phyloP scores from a whole-genome alignment of 2,329 filamentous ascomycete species.

The Alternaria sp. region DNA sequence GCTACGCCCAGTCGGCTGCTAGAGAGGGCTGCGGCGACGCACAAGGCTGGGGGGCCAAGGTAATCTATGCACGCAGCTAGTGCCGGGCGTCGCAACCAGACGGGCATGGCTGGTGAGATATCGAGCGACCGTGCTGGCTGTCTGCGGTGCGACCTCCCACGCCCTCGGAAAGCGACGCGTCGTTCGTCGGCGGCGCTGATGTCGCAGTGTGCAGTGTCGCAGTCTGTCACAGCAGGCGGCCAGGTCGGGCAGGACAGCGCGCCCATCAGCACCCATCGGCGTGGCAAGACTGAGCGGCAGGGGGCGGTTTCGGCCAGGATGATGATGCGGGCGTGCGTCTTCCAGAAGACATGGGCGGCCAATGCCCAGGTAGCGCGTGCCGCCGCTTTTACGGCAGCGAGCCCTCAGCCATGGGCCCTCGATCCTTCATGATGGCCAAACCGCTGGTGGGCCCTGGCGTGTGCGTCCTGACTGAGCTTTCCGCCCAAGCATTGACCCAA shows the following conservation, averaged over 20 bases:
- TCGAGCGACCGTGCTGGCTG: constrained; percentile 7
- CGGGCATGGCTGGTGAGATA: constrained; percentile 14
- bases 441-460: constrained; percentile 20
- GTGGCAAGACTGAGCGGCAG: constrained; percentile 1
- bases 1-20: background rate
- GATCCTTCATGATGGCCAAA: constrained; percentile 15
- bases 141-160: constrained; percentile 7
- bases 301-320: constrained; percentile 17
- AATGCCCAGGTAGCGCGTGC: background rate
- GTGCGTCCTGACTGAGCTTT: constrained; percentile 27
- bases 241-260: background rate
- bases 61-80: constrained; percentile 18
- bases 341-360: constrained; percentile 23
- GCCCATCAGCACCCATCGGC: constrained; percentile 1
- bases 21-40: background rate
- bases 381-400: constrained; percentile 19
- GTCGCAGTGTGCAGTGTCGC: background rate
- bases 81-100: constrained; percentile 14
- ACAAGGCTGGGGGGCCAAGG: constrained; percentile 11
- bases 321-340: constrained; percentile 23
- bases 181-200: background rate
- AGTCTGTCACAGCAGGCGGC: background rate
- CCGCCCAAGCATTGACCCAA: constrained; percentile 26
- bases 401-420: constrained; percentile 18
- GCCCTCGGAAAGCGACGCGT: constrained; percentile 1